Percentiles rank a stretch among this genome's conserved stretches.
phyloP scores from a whole-genome alignment of 202 grass and related monocot species.

The Brachypodium distachyon region DNA sequence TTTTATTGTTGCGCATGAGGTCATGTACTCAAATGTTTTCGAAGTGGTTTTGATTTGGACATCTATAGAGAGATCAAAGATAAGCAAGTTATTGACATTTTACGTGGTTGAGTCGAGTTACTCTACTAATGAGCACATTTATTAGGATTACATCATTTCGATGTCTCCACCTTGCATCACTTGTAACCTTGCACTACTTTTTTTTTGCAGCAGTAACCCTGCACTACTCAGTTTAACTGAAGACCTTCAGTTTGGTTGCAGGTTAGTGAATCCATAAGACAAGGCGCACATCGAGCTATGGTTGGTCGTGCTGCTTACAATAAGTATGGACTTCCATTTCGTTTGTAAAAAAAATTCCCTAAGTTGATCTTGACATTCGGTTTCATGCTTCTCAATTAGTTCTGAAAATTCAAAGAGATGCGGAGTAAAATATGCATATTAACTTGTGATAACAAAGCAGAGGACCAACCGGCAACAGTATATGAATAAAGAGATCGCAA shows the following conservation, averaged over 20 bases:
- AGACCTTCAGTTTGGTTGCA: slow-evolving; percentile 28
- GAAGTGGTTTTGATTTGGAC: neutral
- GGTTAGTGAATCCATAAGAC: slow-evolving; percentile 59
- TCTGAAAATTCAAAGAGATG: neutral
- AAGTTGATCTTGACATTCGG: neutral
- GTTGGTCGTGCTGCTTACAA: slow-evolving; percentile 94
- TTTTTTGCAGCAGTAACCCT: neutral
- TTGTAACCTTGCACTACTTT: neutral
- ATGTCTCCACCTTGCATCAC: neutral
- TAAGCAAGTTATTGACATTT: neutral
- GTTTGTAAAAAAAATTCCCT: neutral
- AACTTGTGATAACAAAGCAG: neutral
- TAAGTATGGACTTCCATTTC: slow-evolving; percentile 47
- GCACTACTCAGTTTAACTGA: neutral
- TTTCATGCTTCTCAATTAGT: neutral
- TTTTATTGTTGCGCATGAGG: neutral
- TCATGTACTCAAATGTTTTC: neutral
- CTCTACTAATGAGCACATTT: neutral
- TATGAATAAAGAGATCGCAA: neutral
- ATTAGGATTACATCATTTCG: neutral
- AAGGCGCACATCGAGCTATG: slow-evolving; percentile 84
- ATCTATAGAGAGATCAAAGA: neutral
- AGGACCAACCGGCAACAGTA: neutral
- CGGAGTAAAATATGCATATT: neutral
- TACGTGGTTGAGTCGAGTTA: neutral